A percentile compares a stretch with the other conserved stretches of the same genome.
Evolutionary conservation across 208 protist species (phyloP).

Genomic region (Leishmania tropica): DNA sequence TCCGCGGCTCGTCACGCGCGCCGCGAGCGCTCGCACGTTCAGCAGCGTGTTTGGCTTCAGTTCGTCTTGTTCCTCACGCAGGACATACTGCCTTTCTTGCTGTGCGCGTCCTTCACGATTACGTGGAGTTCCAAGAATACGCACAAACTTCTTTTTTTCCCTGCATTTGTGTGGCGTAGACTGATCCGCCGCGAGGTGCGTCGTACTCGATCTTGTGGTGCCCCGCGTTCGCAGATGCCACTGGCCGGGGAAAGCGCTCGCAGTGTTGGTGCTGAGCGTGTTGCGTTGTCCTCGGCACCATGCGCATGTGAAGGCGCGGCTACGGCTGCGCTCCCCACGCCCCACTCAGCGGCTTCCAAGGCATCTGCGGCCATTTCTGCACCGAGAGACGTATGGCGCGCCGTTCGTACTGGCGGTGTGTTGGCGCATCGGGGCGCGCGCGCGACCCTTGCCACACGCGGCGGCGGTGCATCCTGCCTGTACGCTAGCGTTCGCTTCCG

Average conservation of each 20-base stretch:
- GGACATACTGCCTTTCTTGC: slow-evolving; percentile 59
- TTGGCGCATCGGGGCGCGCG: slow-evolving; percentile 3
- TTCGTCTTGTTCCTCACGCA: slow-evolving; percentile 70
- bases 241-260: not conserved
- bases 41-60: slow-evolving; percentile 75
- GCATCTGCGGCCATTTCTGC: too few species aligned
- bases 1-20: slow-evolving; percentile 20
- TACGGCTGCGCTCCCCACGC: not conserved
- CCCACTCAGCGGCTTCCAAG: not conserved
- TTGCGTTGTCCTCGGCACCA: not conserved
- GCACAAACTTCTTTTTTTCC: slow-evolving; percentile 58
- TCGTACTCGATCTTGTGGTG: not conserved
- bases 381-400: not conserved
- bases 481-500: slow-evolving; percentile 67
- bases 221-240: not conserved
- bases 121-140: slow-evolving; percentile 59
- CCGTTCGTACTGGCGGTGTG: not conserved
- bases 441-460: slow-evolving; percentile 7
- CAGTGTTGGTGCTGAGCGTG: not conserved
- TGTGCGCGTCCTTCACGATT: slow-evolving; percentile 61
- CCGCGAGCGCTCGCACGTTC: slow-evolving; percentile 50
- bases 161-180: slow-evolving; percentile 47
- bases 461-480: slow-evolving; percentile 19
- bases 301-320: not conserved
- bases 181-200: slow-evolving; percentile 52